Evolutionary conservation across 2,329 filamentous ascomycete species (phyloP), one percentile per base, ranked within the genome.

Genomic region (Leptodontidium sp.): DNA sequence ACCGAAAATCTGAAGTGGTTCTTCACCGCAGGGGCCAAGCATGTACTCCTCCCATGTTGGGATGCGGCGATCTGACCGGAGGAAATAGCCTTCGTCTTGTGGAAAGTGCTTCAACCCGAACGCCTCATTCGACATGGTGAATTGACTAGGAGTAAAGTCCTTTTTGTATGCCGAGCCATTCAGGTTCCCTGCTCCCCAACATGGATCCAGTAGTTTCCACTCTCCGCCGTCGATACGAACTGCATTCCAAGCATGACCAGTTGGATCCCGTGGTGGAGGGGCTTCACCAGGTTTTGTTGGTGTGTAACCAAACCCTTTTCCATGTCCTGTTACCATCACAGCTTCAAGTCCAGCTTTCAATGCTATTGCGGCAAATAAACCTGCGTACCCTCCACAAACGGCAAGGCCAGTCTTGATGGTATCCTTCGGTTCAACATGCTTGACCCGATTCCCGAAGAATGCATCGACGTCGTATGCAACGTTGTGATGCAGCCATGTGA

Each of bases 401-500:
- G 94, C 94, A 67, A 92, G 84, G 40, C 96, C 96, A 17, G 86
- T 86, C 38, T 89, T 85, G 12, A 98, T 87, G 0, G 92, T 95
- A 40, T 90, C 88, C 43, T 90, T 87, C 0, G 93, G 91, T 0
- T 89, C 91, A 52, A 88, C 89, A 8, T 86, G 84, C 71, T 89
- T 85, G 40, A 97, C 83, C 58, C 84, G 88, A 45, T 90, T 87
- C 67, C 85, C 87, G 77, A 97, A 97, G 82, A 98, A 97, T 29
- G 90, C 87, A 32, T 88, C 85, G 0, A 89, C 88, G 78, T 98
- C 93, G 78, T 98, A 99, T 58, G 85, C 86, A 68, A 99, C 90
- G 75, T 98, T 98, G 80, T 98, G 90, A 80, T 98, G 95, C 50
- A 94, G 89, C 96, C 96, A 99, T 0, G 92, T 93, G 78, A 98